A percentile compares a stretch with the other conserved stretches of the same genome.
These are phyloP conservation scores for Cytospora leucostoma DNA, from an alignment of 2,329 filamentous ascomycete genomes.

Conservation along the genomic window DNA sequence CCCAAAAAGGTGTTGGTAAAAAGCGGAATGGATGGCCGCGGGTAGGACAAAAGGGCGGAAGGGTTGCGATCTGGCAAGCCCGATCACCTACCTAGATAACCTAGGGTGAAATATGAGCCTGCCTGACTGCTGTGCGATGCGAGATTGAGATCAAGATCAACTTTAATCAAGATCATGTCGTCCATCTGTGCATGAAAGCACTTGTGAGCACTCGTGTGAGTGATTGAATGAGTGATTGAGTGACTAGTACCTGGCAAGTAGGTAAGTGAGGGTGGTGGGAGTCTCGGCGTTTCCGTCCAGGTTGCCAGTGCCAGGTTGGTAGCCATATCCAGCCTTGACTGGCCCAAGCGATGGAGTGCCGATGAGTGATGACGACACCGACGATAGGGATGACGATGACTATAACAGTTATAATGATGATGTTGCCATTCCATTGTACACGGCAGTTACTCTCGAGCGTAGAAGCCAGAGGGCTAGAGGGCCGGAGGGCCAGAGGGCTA, in stretches of 20 bases:
- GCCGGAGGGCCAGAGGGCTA: neutral
- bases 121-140: slow-evolving; percentile 5
- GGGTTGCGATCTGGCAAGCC: slow-evolving; percentile 8
- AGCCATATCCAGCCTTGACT: neutral
- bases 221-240: neutral
- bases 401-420: neutral
- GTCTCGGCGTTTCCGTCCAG: neutral
- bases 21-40: slow-evolving; percentile 16
- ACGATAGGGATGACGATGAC: neutral
- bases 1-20: slow-evolving; percentile 1
- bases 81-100: neutral
- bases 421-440: neutral
- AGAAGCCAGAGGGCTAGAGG: neutral
- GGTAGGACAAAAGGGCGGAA: slow-evolving; percentile 21
- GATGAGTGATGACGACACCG: neutral
- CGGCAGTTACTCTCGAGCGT: neutral
- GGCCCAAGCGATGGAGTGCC: neutral
- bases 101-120: slow-evolving; percentile 2
- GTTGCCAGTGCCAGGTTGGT: neutral
- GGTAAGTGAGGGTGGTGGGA: neutral
- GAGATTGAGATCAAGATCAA: slow-evolving; percentile 13
- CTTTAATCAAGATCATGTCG: neutral
- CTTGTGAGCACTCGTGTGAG: neutral
- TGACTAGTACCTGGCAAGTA: no score
- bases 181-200: neutral